Evolutionary conservation across 2,329 filamentous ascomycete genomes (phyloP).

Genomic region (Hypoxylon sp.): DNA sequence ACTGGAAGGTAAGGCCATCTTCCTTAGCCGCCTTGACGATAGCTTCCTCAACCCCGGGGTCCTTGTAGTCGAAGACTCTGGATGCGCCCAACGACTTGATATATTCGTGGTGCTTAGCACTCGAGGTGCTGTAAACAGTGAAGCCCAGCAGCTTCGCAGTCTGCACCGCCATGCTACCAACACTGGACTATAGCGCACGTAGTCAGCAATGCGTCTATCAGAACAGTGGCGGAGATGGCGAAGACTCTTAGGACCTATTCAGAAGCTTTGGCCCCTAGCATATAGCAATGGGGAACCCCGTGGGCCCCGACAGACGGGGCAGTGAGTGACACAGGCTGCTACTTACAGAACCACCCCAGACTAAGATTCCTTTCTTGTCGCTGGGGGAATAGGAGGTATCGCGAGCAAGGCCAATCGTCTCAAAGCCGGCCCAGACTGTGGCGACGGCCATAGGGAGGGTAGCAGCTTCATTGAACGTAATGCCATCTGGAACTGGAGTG

Average conservation of each 20-base stretch:
- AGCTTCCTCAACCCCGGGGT: constrained; percentile 47
- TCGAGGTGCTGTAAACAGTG: constrained; percentile 61
- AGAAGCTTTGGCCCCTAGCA: too few relatives aligned
- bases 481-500: constrained; percentile 53
- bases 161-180: constrained; percentile 62
- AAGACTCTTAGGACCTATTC: too few relatives aligned
- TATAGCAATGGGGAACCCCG: neutral
- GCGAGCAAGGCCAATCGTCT: constrained; percentile 55
- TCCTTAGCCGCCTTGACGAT: constrained; percentile 57
- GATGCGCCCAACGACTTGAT: constrained; percentile 56
- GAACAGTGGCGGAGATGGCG: too few relatives aligned
- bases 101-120: constrained; percentile 55
- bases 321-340: neutral
- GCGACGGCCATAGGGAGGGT: constrained; percentile 58
- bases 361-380: constrained; percentile 55
- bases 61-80: constrained; percentile 61
- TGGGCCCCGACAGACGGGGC: neutral
- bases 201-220: constrained; percentile 1
- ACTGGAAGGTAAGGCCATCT: constrained; percentile 57
- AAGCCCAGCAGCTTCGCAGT: constrained; percentile 56
- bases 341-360: constrained; percentile 60
- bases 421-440: constrained; percentile 59
- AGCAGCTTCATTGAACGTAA: constrained; percentile 60
- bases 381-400: neutral
- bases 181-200: constrained; percentile 53